Base-by-base conservation (phyloP, 2,329 filamentous ascomycete genomes). In the Colletotrichum paranaense region DNA sequence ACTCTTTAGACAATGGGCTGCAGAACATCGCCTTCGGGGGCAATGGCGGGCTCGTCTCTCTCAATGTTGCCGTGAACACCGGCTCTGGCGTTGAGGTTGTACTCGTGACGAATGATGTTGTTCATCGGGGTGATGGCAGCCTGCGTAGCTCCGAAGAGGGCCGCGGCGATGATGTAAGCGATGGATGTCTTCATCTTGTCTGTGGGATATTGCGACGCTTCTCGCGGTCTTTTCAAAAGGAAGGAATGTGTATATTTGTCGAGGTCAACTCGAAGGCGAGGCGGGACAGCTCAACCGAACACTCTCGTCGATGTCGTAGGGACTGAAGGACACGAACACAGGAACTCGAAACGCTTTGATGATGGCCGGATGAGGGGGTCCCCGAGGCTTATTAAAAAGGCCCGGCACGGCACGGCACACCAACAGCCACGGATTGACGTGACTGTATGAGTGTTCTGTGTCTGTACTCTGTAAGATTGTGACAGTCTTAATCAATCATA, bases 21-120 rank as follows among this genome's bases (percentile, higher is more conserved):
- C 16, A 73, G 11, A 28, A 66, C 49, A 12, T 73, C 70, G 6
- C 55, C 49, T 7, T 59, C 55, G 35, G 35, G n/a, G 19, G 19
- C 46, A 22, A 38, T 7, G 2, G 22, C 32, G 6, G 8, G 32
- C 46, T 66, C 67, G 2, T 62, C 67, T 7, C 67, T 67, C 5
- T 30, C 46, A 28, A 70, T 35, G 28, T 58, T 64, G 55, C 67
- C 70, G 60, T 70, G 70, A 11, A 65, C 70, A 14, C 70, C 70
- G 3, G 70, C 67, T 53, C 70, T 70, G n/a, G 70, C 70, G 55
- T 70, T 73, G 42, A 73, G 26, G 55, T 73, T 73, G 70, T 73
- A 73, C 60, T 73, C 70, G 28, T 73, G 70, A 12, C 70, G 70
- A 28, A 73, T 65, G 67, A 73, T 73, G 70, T 73, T 73, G 67